phyloP scores from a whole-genome alignment of 805 yeast genomes.

The Metschnikowia cerradonensis region DNA sequence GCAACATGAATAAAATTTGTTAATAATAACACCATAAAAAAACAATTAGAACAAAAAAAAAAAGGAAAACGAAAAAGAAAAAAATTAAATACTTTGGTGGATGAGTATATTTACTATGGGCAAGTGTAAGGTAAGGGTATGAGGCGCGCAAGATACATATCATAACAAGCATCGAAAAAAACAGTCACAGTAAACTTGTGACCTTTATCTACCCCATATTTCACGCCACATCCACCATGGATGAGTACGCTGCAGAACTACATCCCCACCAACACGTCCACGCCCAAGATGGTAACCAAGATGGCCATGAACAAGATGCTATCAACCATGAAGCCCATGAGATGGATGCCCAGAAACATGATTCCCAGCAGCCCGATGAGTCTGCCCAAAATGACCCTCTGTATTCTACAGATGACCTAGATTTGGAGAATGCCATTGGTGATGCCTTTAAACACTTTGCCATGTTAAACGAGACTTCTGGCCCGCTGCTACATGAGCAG shows the following conservation, averaged over 20 bases:
- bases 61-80: too few relatives aligned
- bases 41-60: too few relatives aligned
- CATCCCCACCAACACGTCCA: neutral
- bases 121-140: neutral
- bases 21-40: too few relatives aligned
- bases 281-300: too few relatives aligned
- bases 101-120: too few relatives aligned
- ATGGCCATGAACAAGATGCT: too few relatives aligned
- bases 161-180: slow-evolving; percentile 11
- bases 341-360: too few relatives aligned
- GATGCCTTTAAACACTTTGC: slow-evolving; percentile 35
- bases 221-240: slow-evolving; percentile 5
- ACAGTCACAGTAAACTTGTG: slow-evolving; percentile 22
- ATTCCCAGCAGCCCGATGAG: too few relatives aligned
- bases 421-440: slow-evolving; percentile 33
- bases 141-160: neutral
- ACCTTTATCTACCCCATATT: slow-evolving; percentile 12
- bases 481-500: neutral
- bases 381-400: neutral
- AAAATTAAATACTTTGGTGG: too few relatives aligned
- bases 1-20: too few relatives aligned
- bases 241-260: neutral
- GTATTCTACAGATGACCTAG: slow-evolving; percentile 10
- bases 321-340: too few relatives aligned
- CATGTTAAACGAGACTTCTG: slow-evolving; percentile 7